phyloP scores from a whole-genome alignment of 805 yeast species.

The Metschnikowia henanensis region DNA sequence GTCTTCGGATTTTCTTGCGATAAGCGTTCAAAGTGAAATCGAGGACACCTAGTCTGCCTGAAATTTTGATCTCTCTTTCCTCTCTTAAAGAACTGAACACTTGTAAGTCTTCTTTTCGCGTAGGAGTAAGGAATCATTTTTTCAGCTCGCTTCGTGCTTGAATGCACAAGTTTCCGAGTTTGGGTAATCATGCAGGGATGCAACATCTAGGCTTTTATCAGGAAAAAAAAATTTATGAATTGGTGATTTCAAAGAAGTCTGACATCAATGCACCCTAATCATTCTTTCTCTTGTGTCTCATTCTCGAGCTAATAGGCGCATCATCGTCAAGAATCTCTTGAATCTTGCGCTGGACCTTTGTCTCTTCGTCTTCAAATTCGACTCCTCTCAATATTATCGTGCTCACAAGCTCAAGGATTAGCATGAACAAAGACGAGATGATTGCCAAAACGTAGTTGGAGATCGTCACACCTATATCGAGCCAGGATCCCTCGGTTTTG shows the following conservation, averaged over 20 bases:
- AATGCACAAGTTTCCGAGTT: no score
- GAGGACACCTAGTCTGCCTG: no score
- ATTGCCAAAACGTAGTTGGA: conserved; percentile 93
- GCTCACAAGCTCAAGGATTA: conserved; percentile 76
- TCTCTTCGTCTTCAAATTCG: conserved; percentile 25
- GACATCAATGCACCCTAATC: no score
- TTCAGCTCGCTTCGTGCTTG: no score
- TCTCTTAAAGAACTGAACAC: no score
- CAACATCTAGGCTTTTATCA: background rate
- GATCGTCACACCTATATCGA: conserved; percentile 94
- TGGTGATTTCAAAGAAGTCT: no score
- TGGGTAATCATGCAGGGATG: background rate
- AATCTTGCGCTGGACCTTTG: conserved; percentile 8
- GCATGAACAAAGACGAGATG: conserved; percentile 81
- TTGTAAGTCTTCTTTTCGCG: no score
- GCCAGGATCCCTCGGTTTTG: conserved; percentile 95
- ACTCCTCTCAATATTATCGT: conserved; percentile 77
- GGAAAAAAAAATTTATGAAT: no score
- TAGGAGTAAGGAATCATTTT: no score
- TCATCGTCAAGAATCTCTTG: conserved; percentile 16
- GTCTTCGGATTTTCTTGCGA: no score
- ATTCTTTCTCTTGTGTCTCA: conserved; percentile 11
- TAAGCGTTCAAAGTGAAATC: no score
- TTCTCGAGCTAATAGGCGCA: conserved; percentile 17
- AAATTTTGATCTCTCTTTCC: no score